These are phyloP conservation scores for Casuarina equisetifolia DNA, from an alignment of 306 rosid species.

Conservation along the genomic window DNA sequence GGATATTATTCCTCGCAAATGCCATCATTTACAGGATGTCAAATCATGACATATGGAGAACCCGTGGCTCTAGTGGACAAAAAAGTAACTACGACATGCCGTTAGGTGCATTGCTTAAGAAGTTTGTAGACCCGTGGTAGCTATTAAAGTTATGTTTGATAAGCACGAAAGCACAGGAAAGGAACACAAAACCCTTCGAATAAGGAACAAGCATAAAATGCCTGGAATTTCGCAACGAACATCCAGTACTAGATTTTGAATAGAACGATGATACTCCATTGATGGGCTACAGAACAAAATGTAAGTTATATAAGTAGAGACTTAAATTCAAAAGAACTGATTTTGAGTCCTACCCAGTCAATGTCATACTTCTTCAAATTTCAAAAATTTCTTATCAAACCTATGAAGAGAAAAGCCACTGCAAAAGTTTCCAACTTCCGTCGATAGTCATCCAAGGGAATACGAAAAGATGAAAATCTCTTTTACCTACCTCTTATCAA, in stretches of 20 bases:
- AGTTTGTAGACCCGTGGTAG: neutral
- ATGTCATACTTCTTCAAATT: conserved; percentile 32
- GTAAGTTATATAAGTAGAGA: neutral
- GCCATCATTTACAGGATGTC: conserved; percentile 14
- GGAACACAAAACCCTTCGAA: neutral
- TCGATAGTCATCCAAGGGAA: conserved; percentile 10
- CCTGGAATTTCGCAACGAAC: conserved; percentile 6
- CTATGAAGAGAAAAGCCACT: conserved; percentile 7
- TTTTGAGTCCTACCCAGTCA: conserved; percentile 32
- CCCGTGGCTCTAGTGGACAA: conserved; percentile 2
- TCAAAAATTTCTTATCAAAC: conserved; percentile 18
- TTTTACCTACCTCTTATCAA: neutral
- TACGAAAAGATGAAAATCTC: neutral
- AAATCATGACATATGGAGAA: conserved; percentile 3
- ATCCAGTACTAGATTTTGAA: too few species aligned
- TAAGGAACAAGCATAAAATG: neutral
- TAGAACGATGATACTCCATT: too few species aligned
- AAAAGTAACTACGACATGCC: conserved; percentile 22
- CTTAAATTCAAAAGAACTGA: neutral
- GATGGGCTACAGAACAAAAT: conserved; percentile 17
- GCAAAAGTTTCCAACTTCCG: conserved; percentile 9
- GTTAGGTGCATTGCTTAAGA: conserved; percentile 11
- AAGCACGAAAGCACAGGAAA: conserved; percentile 4
- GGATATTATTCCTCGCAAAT: conserved; percentile 23
- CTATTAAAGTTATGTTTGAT: conserved; percentile 9